These are phyloP conservation scores for Agrocybe pediades DNA, from an alignment of 768 basidiomycete genomes.

Conservation along the genomic window DNA sequence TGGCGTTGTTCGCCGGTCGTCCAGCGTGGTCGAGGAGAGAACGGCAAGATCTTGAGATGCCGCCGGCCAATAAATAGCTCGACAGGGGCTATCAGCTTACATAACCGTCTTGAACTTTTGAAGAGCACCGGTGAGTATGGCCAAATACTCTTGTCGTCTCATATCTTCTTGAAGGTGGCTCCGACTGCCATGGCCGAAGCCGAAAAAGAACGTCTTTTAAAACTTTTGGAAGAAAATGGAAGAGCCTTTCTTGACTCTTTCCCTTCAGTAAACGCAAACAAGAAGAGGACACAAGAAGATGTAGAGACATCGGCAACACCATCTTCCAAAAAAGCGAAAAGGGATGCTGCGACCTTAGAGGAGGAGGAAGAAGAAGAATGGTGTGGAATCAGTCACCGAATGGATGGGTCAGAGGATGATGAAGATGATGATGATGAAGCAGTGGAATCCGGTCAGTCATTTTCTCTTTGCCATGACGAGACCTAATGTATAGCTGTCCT, in stretches of 20 bases:
- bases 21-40: no score
- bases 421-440: slow-evolving; percentile 12
- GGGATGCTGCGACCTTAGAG: slow-evolving; percentile 16
- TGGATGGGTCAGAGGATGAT: slow-evolving; percentile 9
- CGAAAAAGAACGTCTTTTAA: slow-evolving; percentile 32
- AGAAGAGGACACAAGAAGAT: slow-evolving; percentile 17
- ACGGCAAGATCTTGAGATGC: no score
- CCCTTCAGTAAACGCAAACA: slow-evolving; percentile 13
- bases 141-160: background rate
- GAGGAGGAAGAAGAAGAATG: slow-evolving; percentile 40
- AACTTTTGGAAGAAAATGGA: slow-evolving; percentile 48
- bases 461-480: background rate
- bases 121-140: no score
- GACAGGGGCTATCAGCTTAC: background rate
- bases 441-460: slow-evolving; percentile 4
- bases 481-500: background rate
- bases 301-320: background rate
- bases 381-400: slow-evolving; percentile 32
- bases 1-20: background rate
- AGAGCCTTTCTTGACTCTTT: slow-evolving; percentile 49
- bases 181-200: slow-evolving; percentile 23
- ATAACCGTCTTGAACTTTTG: no score
- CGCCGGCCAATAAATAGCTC: no score
- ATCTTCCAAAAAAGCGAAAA: slow-evolving; percentile 23
- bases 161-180: background rate